Base-by-base conservation (phyloP, 2,329 filamentous ascomycete genomes). In the Fusarium xyrophilum region DNA sequence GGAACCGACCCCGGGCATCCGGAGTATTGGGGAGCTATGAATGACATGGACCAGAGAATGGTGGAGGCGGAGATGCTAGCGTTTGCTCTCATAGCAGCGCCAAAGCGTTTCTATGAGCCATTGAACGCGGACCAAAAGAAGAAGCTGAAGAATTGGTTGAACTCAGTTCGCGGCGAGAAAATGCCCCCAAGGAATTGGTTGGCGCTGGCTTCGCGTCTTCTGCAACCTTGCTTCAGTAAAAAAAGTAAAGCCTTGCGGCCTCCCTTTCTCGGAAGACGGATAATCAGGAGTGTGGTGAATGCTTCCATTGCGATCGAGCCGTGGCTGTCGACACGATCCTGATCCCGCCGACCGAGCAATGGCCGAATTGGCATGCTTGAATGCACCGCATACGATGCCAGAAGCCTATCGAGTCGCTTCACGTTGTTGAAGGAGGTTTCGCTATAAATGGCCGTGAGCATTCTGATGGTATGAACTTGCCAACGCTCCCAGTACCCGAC, bases 21-120 rank as follows among this genome's bases (percentile, higher is more conserved):
- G 0, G 80, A 81, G 27, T 86, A 84, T 63, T 86, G 84, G 84
- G 84, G 83, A 0, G 72, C 76, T 2, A 78, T 85, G 4, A 74
- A 76, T 0, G 71, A 83, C 7, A 77, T 77, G 23, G 83, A 86
- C 50, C 84, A 86, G 67, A 73, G 83, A 4, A 86, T 86, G 84
- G 84, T 86, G 1, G 84, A 86, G 65, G 80, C 83, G 40, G 84
- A 86, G 67, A 82, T 83, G 28, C 78, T 86, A 6, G 79, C 82
- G 0, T 84, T 82, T 68, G 82, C 83, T 0, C 73, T 86, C 2
- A 75, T 86, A 1, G 72, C 76, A 5, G 80, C 82, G 0, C 83
- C 84, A 3, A 69, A 76, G 2, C 61, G 40, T 6, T 69, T 75
- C 5, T 80, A 83, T 63, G 75, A 74, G 13, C 67, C 71, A 0